phyloP scores from a whole-genome alignment of 306 rosid species.

The Quercus robur region DNA sequence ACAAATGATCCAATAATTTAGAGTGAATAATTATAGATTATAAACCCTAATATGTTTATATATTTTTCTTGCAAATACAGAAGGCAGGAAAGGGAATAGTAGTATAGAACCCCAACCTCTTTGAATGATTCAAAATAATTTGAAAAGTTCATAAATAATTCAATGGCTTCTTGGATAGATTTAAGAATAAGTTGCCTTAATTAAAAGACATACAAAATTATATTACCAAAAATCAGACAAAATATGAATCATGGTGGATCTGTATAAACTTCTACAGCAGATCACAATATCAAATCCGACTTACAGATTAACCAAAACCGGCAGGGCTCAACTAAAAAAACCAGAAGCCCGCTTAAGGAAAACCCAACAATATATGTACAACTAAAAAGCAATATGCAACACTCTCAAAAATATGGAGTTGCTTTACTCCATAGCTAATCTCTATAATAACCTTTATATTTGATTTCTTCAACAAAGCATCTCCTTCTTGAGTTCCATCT shows the following conservation, averaged over 20 bases:
- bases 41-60: too few species aligned
- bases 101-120: background rate
- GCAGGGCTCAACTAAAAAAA: slow-evolving; percentile 24
- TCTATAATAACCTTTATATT: background rate
- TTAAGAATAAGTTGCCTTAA: background rate
- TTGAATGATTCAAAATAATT: background rate
- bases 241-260: background rate
- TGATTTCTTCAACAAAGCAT: slow-evolving; percentile 14
- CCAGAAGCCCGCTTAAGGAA: slow-evolving; percentile 20
- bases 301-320: slow-evolving; percentile 12
- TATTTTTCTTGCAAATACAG: too few species aligned
- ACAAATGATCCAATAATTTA: too few species aligned
- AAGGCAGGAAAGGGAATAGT: too few species aligned
- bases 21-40: too few species aligned
- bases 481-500: slow-evolving; percentile 24
- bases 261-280: slow-evolving; percentile 9
- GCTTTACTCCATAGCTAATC: slow-evolving; percentile 10
- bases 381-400: background rate
- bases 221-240: background rate
- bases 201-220: background rate
- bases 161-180: background rate
- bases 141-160: background rate
- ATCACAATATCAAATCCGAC: slow-evolving; percentile 11
- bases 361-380: slow-evolving; percentile 7
- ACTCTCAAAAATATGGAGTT: slow-evolving; percentile 9